Evolutionary conservation across 768 basidiomycete species (phyloP).

Genomic region (Sporobolomyces pararoseus): DNA sequence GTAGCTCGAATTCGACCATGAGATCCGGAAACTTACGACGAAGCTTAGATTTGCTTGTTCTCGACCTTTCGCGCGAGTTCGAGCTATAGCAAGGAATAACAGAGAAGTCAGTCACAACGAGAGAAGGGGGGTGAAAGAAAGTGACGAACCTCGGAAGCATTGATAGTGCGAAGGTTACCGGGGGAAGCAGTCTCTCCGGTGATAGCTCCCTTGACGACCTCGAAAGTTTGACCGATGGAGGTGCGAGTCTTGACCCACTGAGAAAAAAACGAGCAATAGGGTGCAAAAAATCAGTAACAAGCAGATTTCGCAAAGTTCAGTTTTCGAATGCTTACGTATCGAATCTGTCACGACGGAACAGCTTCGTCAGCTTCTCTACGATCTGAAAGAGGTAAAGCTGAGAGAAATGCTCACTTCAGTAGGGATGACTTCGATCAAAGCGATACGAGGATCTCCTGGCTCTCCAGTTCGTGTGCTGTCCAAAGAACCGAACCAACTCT

Average conservation of each 20-base stretch:
- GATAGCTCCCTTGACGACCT: conserved; percentile 42
- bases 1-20: too few relatives aligned
- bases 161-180: conserved; percentile 30
- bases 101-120: neutral
- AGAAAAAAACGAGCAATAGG: neutral
- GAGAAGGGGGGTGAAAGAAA: neutral
- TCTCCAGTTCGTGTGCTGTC: conserved; percentile 37
- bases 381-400: too few relatives aligned
- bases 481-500: conserved; percentile 39
- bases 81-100: conserved; percentile 7
- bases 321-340: conserved; percentile 18
- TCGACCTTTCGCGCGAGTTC: conserved; percentile 29
- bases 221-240: conserved; percentile 24
- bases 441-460: conserved; percentile 40
- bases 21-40: neutral
- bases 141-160: conserved; percentile 26
- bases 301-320: neutral
- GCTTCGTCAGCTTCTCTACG: neutral
- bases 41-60: conserved; percentile 27
- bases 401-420: conserved; percentile 21
- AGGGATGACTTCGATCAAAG: conserved; percentile 41
- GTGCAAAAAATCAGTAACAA: too few relatives aligned
- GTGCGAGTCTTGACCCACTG: conserved; percentile 38
- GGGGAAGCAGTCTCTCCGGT: conserved; percentile 43
- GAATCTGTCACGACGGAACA: conserved; percentile 18